Percentiles rank a stretch among this genome's conserved stretches.
These are phyloP conservation scores for Diaporthe citri DNA, from an alignment of 2,329 filamentous ascomycete genomes.

Conservation along the genomic window DNA sequence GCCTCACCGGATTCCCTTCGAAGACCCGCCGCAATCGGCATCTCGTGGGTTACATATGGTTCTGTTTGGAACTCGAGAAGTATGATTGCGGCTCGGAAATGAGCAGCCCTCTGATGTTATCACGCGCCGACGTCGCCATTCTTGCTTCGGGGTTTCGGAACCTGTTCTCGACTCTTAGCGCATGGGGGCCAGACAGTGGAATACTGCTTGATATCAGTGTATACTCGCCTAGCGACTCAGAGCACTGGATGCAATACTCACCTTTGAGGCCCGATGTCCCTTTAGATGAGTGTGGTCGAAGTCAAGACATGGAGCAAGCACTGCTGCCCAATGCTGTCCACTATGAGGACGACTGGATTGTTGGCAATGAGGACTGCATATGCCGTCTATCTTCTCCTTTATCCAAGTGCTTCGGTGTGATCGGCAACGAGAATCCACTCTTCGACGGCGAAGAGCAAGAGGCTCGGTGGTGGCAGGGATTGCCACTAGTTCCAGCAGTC, in stretches of 20 bases:
- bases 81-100: conserved; percentile 44
- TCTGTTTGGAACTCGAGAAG: conserved; percentile 48
- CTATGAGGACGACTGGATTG: neutral
- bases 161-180: conserved; percentile 47
- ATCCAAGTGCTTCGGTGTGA: neutral
- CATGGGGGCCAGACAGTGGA: conserved; percentile 43
- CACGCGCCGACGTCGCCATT: conserved; percentile 36
- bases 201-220: neutral
- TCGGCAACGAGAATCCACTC: conserved; percentile 40
- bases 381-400: neutral
- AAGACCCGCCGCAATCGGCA: conserved; percentile 47
- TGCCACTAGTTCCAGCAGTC: neutral
- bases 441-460: neutral
- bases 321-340: neutral
- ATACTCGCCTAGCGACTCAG: neutral
- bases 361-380: neutral
- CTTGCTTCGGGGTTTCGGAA: conserved; percentile 41
- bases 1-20: conserved; percentile 46
- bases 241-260: conserved; percentile 2
- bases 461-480: neutral
- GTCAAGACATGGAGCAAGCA: neutral
- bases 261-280: conserved; percentile 33
- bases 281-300: neutral
- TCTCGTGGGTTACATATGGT: conserved; percentile 47
- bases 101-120: conserved; percentile 32